Evolutionary conservation across 257 asterid genomes (phyloP).

Genomic region (Ehretia macrophylla): DNA sequence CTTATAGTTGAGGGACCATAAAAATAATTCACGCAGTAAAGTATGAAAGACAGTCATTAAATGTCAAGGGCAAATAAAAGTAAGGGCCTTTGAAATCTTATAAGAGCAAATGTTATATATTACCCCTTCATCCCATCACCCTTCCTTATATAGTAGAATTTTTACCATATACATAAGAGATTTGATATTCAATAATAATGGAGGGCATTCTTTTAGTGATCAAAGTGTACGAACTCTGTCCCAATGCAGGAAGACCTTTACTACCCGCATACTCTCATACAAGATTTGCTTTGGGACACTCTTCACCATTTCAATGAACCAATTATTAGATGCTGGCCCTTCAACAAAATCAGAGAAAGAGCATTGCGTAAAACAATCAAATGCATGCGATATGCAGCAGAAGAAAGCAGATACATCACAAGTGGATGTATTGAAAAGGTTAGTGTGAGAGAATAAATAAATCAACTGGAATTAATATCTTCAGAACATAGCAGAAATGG

Average conservation of each 20-base stretch:
- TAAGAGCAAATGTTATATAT: too few relatives aligned
- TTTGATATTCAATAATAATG: too few relatives aligned
- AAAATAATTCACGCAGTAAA: too few relatives aligned
- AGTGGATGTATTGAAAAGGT: slow-evolving; percentile 24
- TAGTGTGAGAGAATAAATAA: background rate
- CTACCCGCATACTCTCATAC: slow-evolving; percentile 17
- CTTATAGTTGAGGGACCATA: too few relatives aligned
- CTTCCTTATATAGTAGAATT: too few relatives aligned
- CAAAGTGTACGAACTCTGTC: background rate
- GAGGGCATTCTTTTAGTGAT: background rate
- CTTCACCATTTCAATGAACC: slow-evolving; percentile 16
- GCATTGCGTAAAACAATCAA: slow-evolving; percentile 11
- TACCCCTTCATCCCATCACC: background rate
- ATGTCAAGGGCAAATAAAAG: too few relatives aligned
- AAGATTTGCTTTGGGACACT: slow-evolving; percentile 27
- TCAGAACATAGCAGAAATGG: background rate
- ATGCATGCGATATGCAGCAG: slow-evolving; percentile 14
- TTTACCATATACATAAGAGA: too few relatives aligned
- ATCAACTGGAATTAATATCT: background rate
- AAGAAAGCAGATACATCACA: slow-evolving; percentile 22
- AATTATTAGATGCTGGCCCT: too few relatives aligned
- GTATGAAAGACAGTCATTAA: too few relatives aligned
- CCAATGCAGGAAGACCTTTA: slow-evolving; percentile 21
- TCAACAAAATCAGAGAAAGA: slow-evolving; percentile 20
- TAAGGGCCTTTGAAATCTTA: too few relatives aligned